A percentile compares a stretch with the other conserved stretches of the same genome.
Conservation (phyloP, 495 filamentous ascomycete species). For the Sporormia fimetaria region DNA sequence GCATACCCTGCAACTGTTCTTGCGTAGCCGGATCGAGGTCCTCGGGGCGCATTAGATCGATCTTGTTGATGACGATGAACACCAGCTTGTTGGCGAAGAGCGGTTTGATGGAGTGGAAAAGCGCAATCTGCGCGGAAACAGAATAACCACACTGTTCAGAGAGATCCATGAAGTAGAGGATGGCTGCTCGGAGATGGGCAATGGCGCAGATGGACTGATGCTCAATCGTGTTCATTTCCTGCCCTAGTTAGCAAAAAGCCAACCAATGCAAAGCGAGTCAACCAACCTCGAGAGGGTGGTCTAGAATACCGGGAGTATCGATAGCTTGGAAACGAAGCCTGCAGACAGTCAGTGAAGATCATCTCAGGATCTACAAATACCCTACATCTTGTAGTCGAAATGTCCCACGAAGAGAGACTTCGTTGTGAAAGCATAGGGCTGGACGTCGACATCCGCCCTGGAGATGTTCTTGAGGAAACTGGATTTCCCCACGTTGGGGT, state of each 20-base stretch:
- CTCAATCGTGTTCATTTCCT: conserved; percentile 99
- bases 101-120: conserved; percentile 92
- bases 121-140: conserved; percentile 75
- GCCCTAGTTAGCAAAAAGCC: no score
- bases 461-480: conserved; percentile 86
- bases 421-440: conserved; percentile 97
- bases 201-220: conserved; percentile 98
- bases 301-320: conserved; percentile 86
- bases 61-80: conserved; percentile 96
- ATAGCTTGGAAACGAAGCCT: conserved; percentile 85
- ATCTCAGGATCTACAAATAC: no score
- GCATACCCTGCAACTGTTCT: conserved; percentile 61
- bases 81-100: conserved; percentile 95
- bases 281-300: conserved; percentile 96
- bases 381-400: conserved; percentile 98
- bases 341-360: no score
- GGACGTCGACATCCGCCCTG: conserved; percentile 91
- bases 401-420: conserved; percentile 96
- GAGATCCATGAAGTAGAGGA: conserved; percentile 96
- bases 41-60: conserved; percentile 78
- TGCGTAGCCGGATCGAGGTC: conserved; percentile 75
- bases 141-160: conserved; percentile 97
- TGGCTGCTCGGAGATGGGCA: conserved; percentile 85
- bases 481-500: conserved; percentile 96
- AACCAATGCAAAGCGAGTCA: no score